Base-by-base conservation (phyloP, 2,329 filamentous ascomycete species). In the Nothopassalora personata region DNA sequence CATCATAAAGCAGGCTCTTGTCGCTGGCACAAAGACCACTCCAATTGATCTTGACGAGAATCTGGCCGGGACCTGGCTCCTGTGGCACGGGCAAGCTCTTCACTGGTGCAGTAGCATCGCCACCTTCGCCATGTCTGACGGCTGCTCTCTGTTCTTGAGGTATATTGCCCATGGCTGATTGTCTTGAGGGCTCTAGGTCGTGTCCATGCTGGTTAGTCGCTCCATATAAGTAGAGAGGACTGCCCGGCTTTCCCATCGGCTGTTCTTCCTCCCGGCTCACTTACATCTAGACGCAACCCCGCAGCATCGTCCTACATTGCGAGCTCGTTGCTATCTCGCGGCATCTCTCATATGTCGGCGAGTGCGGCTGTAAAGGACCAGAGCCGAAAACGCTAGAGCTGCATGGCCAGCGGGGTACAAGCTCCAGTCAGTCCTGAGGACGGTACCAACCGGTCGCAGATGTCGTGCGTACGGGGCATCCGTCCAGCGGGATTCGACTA, bases 31-130 rank as follows among this genome's bases (percentile, higher is more conserved):
- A 73, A 19, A 73, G 66, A 9, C 71, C 71, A 30, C 66, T 67
- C 66, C 71, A 73, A 55, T 72, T 72, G 57, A 74, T 71, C 43
- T 72, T 73, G 47, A 73, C 71, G 31, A 74, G 65, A 48, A 73
- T 72, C 57, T 73, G 68, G 18, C 67, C 66, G n/a, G 71, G 68
- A 1, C 63, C 67, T 6, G 68, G 69, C 31, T 70, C 61, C 18
- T 67, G 65, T 5, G 67, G 67, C 3, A 75, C 69, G 1, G 68
- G 60, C 9, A 76, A 58, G 5, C 66, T 66, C 39, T 72, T 64
- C 27, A 76, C 66, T 1, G 65, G 67, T 3, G 71, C 68, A 18
- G 60, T 70, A 39, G 69, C 64, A 36, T 65, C 61, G n/a, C 58
- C 53, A n/a, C 67, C 68, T n/a, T 58, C 57, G 47, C 74, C 74